Conservation (phyloP, 305 asterid genomes). For the Ilex paraguariensis region DNA sequence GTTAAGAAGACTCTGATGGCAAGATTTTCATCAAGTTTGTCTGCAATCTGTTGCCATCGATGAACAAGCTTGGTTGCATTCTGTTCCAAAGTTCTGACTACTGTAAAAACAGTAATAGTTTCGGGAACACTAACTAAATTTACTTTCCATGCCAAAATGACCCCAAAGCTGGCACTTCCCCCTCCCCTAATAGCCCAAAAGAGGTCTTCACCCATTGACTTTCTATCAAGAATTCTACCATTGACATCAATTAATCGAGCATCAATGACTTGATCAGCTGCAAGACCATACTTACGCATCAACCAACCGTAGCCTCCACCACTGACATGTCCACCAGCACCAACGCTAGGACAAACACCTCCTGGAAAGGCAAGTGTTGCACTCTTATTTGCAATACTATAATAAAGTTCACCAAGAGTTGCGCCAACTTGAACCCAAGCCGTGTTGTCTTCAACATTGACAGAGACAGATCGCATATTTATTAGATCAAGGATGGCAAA, state of each 20-base stretch:
- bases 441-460: neutral
- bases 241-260: neutral
- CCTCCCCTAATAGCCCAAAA: slow-evolving; percentile 2
- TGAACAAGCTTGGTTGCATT: neutral
- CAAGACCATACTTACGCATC: neutral
- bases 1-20: neutral
- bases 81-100: neutral
- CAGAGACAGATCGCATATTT: neutral
- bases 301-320: neutral
- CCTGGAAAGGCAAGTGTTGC: neutral
- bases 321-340: neutral
- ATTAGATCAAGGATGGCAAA: neutral
- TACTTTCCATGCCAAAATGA: neutral
- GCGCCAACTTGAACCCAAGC: neutral
- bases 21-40: neutral
- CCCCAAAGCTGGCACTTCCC: neutral
- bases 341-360: neutral
- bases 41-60: slow-evolving; percentile 1
- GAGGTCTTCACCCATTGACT: neutral
- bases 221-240: neutral
- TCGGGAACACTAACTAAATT: neutral
- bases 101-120: neutral
- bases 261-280: neutral
- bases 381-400: neutral
- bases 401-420: neutral